A percentile compares a stretch with the other conserved stretches of the same genome.
Conservation (phyloP, 371 early-diverging fungal genomes). For the Coemansia linderi region DNA sequence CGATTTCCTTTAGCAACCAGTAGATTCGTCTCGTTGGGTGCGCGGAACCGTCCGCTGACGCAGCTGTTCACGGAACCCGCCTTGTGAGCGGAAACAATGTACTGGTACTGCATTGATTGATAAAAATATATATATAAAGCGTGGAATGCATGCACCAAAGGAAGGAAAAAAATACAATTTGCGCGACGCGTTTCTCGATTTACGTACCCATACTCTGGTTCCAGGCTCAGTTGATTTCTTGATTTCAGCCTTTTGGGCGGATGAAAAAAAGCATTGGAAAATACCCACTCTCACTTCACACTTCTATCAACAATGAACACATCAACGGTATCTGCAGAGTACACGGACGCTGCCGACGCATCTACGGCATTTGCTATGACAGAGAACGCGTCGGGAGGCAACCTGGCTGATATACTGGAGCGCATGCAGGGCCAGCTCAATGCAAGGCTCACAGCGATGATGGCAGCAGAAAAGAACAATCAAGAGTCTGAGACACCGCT, state of each 20-base stretch:
- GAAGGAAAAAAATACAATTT: background rate
- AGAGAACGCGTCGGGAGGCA: background rate
- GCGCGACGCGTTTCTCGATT: background rate
- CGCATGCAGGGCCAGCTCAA: conserved; percentile 24
- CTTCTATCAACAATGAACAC: background rate
- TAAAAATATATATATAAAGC: conserved; percentile 9
- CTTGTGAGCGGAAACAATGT: conserved; percentile 62
- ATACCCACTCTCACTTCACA: background rate
- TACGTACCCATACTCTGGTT: background rate
- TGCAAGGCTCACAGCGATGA: conserved; percentile 22
- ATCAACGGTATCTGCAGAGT: conserved; percentile 19
- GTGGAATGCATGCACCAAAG: background rate
- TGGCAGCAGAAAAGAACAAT: conserved; percentile 29
- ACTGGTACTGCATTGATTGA: conserved; percentile 44
- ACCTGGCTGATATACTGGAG: conserved; percentile 22
- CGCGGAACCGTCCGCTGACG: conserved; percentile 18
- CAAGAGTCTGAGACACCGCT: background rate
- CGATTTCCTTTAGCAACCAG: conserved; percentile 64
- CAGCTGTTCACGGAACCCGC: conserved; percentile 58
- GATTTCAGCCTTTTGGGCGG: background rate
- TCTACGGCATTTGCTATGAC: conserved; percentile 13
- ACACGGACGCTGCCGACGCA: background rate
- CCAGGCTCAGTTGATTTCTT: background rate
- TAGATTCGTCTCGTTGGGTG: conserved; percentile 24
- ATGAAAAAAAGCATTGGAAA: background rate